Evolutionary conservation across 345 rosid species (phyloP).

Genomic region (Arabidopsis arenosa): DNA sequence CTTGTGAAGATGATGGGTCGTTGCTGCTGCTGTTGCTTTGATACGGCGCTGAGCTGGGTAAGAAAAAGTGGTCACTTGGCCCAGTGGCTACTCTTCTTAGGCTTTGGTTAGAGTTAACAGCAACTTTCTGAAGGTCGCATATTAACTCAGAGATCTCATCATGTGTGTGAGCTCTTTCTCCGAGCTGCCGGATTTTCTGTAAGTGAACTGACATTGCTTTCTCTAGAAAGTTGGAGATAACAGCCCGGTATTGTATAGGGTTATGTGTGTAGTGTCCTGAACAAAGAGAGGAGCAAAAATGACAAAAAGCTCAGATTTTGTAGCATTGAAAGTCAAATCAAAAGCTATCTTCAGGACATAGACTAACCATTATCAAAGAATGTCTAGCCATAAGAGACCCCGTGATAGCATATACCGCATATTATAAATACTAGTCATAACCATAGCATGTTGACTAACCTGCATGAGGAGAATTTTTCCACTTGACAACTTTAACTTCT

Average conservation of each 20-base stretch:
- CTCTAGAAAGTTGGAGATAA: constrained; percentile 67
- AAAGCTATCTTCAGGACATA: not conserved
- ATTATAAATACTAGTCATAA: not conserved
- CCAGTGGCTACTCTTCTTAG: constrained; percentile 76
- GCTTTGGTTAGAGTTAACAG: constrained; percentile 90
- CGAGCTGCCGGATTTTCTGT: constrained; percentile 60
- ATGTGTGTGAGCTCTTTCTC: constrained; percentile 59
- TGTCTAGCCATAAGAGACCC: not conserved
- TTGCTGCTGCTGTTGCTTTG: constrained; percentile 42
- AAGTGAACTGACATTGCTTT: constrained; percentile 64
- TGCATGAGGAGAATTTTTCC: constrained; percentile 74
- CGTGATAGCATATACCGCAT: not conserved
- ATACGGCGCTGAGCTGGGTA: constrained; percentile 71
- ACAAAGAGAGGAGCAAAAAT: constrained; percentile 14
- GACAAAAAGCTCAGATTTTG: not conserved
- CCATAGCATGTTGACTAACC: constrained; percentile 54
- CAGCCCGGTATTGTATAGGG: constrained; percentile 77
- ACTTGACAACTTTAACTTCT: constrained; percentile 78
- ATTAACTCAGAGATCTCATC: constrained; percentile 84
- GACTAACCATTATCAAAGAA: not conserved
- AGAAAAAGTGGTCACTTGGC: constrained; percentile 82
- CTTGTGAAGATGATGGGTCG: constrained; percentile 54
- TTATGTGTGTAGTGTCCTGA: constrained; percentile 76
- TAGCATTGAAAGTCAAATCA: not conserved
- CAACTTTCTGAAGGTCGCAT: constrained; percentile 85